phyloP scores from a whole-genome alignment of 2,329 filamentous ascomycete species.

The Chalaropsis thielavioides region DNA sequence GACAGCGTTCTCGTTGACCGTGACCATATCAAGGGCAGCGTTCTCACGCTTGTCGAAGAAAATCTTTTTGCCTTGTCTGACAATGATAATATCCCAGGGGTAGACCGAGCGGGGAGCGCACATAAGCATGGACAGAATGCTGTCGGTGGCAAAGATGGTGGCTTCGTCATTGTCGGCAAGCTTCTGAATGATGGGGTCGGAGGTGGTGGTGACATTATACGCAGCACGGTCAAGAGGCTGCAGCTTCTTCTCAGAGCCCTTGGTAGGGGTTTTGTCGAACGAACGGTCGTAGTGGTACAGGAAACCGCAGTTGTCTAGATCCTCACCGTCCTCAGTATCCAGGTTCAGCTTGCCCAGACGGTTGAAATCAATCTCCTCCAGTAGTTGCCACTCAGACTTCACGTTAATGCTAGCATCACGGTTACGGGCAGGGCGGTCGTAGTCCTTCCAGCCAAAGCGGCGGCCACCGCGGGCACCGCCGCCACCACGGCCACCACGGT shows the following conservation, averaged over 20 bases:
- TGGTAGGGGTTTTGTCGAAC: constrained; percentile 87
- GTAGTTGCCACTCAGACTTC: constrained; percentile 84
- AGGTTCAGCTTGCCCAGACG: constrained; percentile 90
- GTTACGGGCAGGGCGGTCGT: constrained; percentile 93
- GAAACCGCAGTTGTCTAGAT: constrained; percentile 91
- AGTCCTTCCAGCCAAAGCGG: constrained; percentile 96
- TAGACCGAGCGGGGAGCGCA: constrained; percentile 93
- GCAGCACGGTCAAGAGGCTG: constrained; percentile 82
- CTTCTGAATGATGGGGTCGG: constrained; percentile 92
- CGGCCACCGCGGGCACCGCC: constrained; percentile 59
- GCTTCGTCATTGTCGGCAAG: constrained; percentile 91
- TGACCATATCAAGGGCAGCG: constrained; percentile 89
- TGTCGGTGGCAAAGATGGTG: constrained; percentile 92
- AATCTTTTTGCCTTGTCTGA: constrained; percentile 87
- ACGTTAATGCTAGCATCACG: constrained; percentile 93
- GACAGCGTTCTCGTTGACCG: constrained; percentile 95
- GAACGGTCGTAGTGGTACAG: constrained; percentile 95
- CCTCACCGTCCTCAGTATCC: constrained; percentile 86
- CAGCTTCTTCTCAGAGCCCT: constrained; percentile 75
- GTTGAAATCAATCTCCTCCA: constrained; percentile 98
- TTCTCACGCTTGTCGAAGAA: constrained; percentile 98
- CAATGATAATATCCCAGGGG: constrained; percentile 94
- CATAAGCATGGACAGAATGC: constrained; percentile 98
- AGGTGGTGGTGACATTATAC: constrained; percentile 95
- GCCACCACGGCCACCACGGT: constrained; percentile 52